A percentile compares a stretch with the other conserved stretches of the same genome.
Evolutionary conservation across 1,139 yeast genomes (phyloP).

Genomic region (Diutina mesorugosa): DNA sequence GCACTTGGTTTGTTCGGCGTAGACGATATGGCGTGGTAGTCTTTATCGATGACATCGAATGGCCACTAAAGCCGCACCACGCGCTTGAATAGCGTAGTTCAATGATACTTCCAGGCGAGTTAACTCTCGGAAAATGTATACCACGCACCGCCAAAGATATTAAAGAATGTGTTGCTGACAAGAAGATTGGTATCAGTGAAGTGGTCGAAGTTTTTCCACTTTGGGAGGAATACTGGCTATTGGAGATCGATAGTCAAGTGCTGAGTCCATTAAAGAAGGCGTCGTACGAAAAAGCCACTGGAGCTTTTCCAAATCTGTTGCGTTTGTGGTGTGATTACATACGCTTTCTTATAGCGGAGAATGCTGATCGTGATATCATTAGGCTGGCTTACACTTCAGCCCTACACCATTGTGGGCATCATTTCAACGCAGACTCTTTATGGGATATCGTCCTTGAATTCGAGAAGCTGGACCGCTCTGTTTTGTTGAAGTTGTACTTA

Average conservation of each 20-base stretch:
- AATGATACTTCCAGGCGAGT: neutral
- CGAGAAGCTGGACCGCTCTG: constrained; percentile 6
- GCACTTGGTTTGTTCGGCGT: neutral
- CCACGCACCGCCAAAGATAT: neutral
- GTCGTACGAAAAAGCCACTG: neutral
- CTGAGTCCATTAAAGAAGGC: neutral
- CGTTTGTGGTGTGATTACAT: neutral
- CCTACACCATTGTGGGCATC: neutral
- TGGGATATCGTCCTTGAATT: constrained; percentile 21
- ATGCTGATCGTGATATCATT: neutral
- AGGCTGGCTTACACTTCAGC: neutral
- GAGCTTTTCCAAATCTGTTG: neutral
- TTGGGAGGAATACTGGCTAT: neutral
- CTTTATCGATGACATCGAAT: neutral
- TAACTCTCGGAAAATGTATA: neutral
- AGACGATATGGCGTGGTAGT: neutral
- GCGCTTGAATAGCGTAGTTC: neutral
- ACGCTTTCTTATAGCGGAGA: neutral
- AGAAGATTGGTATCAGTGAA: neutral
- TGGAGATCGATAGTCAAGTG: neutral
- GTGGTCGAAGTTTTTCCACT: neutral
- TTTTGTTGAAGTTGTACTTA: constrained; percentile 23
- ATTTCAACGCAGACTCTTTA: neutral
- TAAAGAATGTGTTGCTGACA: neutral
- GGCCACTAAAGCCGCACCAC: neutral